Conservation (phyloP, 192 early-diverging fungal species). For the Obelidium mucronatum region DNA sequence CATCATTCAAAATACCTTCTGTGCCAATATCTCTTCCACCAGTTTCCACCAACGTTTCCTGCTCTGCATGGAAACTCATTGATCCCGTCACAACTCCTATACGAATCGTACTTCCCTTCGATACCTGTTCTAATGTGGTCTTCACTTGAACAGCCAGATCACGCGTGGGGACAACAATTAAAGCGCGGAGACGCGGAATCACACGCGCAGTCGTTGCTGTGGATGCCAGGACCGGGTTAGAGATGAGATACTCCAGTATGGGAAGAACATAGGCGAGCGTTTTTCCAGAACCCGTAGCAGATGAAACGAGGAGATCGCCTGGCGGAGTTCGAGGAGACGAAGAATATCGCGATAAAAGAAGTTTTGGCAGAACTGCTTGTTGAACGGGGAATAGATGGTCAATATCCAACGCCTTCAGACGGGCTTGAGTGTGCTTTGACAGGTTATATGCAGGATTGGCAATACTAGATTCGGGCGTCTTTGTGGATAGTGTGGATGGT, state of each 20-base stretch:
- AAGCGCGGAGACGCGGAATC: conserved; percentile 82
- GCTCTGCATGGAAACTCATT: conserved; percentile 77
- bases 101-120: conserved; percentile 77
- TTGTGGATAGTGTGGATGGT: conserved; percentile 58
- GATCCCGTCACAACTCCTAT: conserved; percentile 81
- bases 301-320: conserved; percentile 92
- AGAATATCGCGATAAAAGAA: conserved; percentile 69
- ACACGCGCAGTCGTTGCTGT: conserved; percentile 57
- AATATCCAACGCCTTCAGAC: conserved; percentile 70
- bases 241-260: conserved; percentile 79
- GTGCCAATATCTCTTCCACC: conserved; percentile 25
- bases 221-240: neutral
- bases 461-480: conserved; percentile 47
- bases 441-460: conserved; percentile 63
- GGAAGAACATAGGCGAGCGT: conserved; percentile 96
- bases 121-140: conserved; percentile 80
- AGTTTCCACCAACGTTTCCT: conserved; percentile 46
- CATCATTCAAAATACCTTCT: conserved; percentile 25
- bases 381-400: conserved; percentile 89
- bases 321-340: conserved; percentile 75
- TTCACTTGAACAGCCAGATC: conserved; percentile 92
- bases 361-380: conserved; percentile 81
- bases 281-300: conserved; percentile 96
- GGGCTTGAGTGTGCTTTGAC: conserved; percentile 51
- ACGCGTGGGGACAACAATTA: conserved; percentile 92